Base-by-base conservation (phyloP, 1,284 basidiomycete species). In the Calocybe gambosa region DNA sequence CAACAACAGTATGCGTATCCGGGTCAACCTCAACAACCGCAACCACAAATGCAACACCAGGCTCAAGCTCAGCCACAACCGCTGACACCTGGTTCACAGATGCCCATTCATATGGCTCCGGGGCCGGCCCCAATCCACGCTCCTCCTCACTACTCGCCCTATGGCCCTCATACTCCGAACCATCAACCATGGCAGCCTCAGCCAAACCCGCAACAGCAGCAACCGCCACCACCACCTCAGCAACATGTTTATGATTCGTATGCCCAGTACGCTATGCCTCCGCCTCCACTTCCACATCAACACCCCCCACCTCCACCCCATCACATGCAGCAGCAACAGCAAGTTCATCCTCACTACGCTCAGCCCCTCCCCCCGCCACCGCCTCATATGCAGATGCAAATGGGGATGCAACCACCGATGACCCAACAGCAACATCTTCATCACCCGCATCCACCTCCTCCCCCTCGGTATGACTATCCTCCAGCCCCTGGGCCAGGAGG, bases 181-280 rank as follows among this genome's bases (percentile, higher is more conserved):
- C 18, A 42, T 10, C 53, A 49, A n/a, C 57, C 54, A 46, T 50
- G 50, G 28, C 55, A 52, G 46, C 56, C 53, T 26, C 55, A 52
- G 45, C 56, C 53, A 28, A 64, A 60, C 19, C 60, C 64, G 15
- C 59, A 63, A 12, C 63, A 54, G n/a, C 66, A 62, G 13, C 68
- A 62, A 34, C 42, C 41, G 15, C 33, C 23, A 3, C 50, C 38
- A 19, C 35, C 16, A 3, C 31, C 31, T 34, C 31, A 34, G 13
- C 31, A 34, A 16, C 31, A 34, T 15, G 31, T n/a, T n/a, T 47
- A 50, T 18, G 46, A 48, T 33, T 21, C 36, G 9, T 48, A 50
- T 59, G 50, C 16, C 2, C 40, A 39, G 37, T 37, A 41, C 40
- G 20, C 35, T 26, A 42, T 36, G 29, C 51, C 40, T 5, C 42